Evolutionary conservation across 2,329 filamentous ascomycete species (phyloP), one percentile per base, ranked within the genome.

Genomic region (Aspergillus versicolor): DNA sequence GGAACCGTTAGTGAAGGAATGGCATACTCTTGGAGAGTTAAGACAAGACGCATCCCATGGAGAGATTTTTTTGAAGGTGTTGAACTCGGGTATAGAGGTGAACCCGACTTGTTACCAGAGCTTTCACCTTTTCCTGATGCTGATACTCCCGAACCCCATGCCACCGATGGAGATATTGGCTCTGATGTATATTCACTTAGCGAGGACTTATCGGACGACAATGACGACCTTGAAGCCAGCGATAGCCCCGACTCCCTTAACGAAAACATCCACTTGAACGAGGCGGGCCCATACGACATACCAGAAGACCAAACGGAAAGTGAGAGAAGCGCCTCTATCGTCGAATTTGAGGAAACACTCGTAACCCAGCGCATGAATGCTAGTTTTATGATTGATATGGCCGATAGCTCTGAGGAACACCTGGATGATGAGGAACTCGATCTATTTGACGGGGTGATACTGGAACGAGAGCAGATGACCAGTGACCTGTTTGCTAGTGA

Each of bases 1-100:
- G 48, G 63, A 40, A 37, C 60, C 17, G n/a, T 70, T 6, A 64
- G 70, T 8, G 15, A 54, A 37, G 58, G 62, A 22, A 62, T 73
- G 15, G 50, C 57, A 0, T 48, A 52, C 5, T 60, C 62, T 8
- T 73, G 69, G 68, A 41, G 51, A 19, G 58, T 70, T 15, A 50
- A 57, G 11, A 57, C 50, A 38, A 30, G 47, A 13, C 50, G 52
- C 8, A 59, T 57, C 2, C 30, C 59, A 7, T 61, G 56, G 55
- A 21, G 48, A 12, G 62, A 59, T 8, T 65, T 61, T 45, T 21
- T 52, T 8, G 21, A 47, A n/a, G 64, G 64, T 5, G 44, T 65
- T 12, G 19, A 58, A 8, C 40, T 42, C 17, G 63, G 55, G 1
- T 64, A 60, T 43, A 38, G 40, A 17, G 45, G 53, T 15, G 24